Evolutionary conservation across 2,329 filamentous ascomycete genomes (phyloP).

Genomic region (Ophiostoma tasmaniense): DNA sequence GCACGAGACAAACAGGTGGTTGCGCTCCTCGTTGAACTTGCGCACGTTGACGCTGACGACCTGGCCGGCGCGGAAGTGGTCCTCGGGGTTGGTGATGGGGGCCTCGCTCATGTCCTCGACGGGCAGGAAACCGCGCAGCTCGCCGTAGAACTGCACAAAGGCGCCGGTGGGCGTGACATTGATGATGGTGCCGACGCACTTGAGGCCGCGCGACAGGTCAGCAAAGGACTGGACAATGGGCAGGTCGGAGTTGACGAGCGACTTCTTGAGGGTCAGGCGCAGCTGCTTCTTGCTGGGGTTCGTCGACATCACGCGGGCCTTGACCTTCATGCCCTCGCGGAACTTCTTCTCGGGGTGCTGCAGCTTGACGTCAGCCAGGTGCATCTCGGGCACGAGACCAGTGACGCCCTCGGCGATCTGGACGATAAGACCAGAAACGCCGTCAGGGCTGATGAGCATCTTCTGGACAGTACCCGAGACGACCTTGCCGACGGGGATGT

Average conservation of each 20-base stretch:
- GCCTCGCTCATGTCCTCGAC: slow-evolving; percentile 97
- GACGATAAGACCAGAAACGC: slow-evolving; percentile 72
- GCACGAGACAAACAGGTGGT: slow-evolving; percentile 79
- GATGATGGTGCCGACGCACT: slow-evolving; percentile 78
- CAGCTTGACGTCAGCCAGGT: slow-evolving; percentile 78
- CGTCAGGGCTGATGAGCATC: slow-evolving; percentile 67
- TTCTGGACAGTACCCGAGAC: slow-evolving; percentile 80
- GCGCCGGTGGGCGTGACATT: slow-evolving; percentile 73
- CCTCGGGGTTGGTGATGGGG: slow-evolving; percentile 77
- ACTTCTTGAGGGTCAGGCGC: slow-evolving; percentile 88
- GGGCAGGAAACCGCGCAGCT: slow-evolving; percentile 76
- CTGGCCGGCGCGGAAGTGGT: slow-evolving; percentile 85
- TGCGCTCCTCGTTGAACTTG: slow-evolving; percentile 61
- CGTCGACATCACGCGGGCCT: slow-evolving; percentile 74
- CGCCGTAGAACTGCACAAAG: slow-evolving; percentile 84
- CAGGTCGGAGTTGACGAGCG: slow-evolving; percentile 79
- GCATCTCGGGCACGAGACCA: slow-evolving; percentile 80
- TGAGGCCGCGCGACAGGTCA: slow-evolving; percentile 64
- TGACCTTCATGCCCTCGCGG: slow-evolving; percentile 74
- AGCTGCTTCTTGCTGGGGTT: slow-evolving; percentile 69
- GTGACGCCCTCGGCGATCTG: slow-evolving; percentile 78
- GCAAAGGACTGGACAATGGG: slow-evolving; percentile 70
- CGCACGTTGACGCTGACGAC: slow-evolving; percentile 87
- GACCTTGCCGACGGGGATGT: slow-evolving; percentile 71
- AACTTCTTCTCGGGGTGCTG: slow-evolving; percentile 97